Base-by-base conservation (phyloP, 83 land plant species). In the Picea engelmannii region DNA sequence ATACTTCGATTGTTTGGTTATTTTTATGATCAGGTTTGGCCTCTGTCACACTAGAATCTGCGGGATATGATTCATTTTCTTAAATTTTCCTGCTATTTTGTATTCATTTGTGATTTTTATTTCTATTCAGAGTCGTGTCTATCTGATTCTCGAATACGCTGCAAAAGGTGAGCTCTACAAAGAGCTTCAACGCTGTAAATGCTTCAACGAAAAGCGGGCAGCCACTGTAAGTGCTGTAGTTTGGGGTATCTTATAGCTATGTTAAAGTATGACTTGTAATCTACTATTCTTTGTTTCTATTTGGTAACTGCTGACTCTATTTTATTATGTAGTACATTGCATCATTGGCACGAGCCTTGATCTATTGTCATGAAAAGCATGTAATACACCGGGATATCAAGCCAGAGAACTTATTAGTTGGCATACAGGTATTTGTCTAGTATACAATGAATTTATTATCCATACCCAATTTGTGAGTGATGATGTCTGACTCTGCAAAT, bases 301-400 rank as follows among this genome's bases (percentile, higher is more conserved):
- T 13, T 24, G 44, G 66, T 35, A 66, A 12, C 62, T 3, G 23
- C 6, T 61, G 3, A 55, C 25, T 35, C 24, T 17, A 3, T 31
- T 68, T 65, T 47, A 25, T 15, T 69, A 24, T 49, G 68, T 93
- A 97, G 99, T 95, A 97, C 79, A 91, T 97, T 78, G 93, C 98
- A 66, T 93, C 98, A 13, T 83, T 97, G 74, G 95, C 99, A 9
- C 80, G 90, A 20, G 99, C 98, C 1, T 87, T 97, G 79, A 96
- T 31, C 35, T 31, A 31, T 31, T 31, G 35, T 31, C 35, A 31
- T 31, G 35, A 31, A 31, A 31, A 31, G 68, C 98, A 95, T 83
- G 98, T 96, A 18, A 96, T 96, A 25, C 99, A 96, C 84, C 84
- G 99, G 79, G 99, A 96, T 62, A 96, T 97, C 77, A 95, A 95